Evolutionary conservation across 805 yeast genomes (phyloP), one percentile per base, ranked within the genome.

Genomic region (Wickerhamomyces chaumierensis): DNA sequence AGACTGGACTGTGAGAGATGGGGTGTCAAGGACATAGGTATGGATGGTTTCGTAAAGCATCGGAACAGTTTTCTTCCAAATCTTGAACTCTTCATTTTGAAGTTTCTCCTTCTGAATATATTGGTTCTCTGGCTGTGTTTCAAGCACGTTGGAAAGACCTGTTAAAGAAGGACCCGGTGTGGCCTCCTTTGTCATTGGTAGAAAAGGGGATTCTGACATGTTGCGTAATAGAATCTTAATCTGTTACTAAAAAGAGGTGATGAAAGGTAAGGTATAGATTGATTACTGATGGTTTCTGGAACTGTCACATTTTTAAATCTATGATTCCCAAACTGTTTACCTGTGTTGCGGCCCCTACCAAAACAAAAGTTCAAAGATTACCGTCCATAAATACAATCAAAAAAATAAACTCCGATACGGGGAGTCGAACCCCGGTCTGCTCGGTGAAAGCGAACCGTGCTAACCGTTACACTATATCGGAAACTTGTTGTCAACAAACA

Each of bases 51-150:
- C 80, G 57, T 85, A 85, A 42, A 85, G 63, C 46, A 82, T 64
- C 3, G 94, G 94, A 13, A 82, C 79, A 2, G 90, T 73, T 51
- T 84, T 83, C 56, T 84, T 85, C 95, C 95, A 85, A 16, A 67
- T 72, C 48, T 75, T 75, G 65, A 71, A 81, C 60, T 82, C 92
- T 57, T 82, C 94, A 49, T 82, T 82, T 43, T 69, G 66, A 9
- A 79, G 58, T 52, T 81, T 81, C 49, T 78, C 83, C 36, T 66
- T 65, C 37, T 66, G 61, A 48, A 74, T 78, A 49, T 72, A 74
- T 42, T 68, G 74, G 18, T 31, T 25, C 29, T 25, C 29, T 17
- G 46, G 41, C 3, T 16, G 33, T n/a, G 5, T 33, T 13, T 16
- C 29, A 12, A n/a, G 17, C 44, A 25, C 14, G 5, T 25, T 25